Evolutionary conservation across 495 filamentous ascomycete species (phyloP).

Genomic region (Trichoderma gamsii): DNA sequence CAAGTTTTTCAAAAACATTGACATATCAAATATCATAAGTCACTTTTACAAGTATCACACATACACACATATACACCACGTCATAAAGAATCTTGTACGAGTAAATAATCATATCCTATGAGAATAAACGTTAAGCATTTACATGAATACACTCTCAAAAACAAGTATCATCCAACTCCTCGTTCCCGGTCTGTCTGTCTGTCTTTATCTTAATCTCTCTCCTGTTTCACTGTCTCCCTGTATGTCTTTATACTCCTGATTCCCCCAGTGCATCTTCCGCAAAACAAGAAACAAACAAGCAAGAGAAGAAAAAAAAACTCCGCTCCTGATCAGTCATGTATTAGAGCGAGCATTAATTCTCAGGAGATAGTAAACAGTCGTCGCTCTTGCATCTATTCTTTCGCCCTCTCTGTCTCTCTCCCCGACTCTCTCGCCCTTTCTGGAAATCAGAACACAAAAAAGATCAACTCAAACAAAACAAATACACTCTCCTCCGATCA

Average conservation of each 20-base stretch:
- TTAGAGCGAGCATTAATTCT: background rate
- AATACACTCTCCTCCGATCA: background rate
- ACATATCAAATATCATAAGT: no score
- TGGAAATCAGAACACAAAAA: background rate
- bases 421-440: background rate
- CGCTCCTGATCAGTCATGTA: background rate
- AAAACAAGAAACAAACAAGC: background rate
- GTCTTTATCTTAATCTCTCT: background rate
- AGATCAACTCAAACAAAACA: background rate
- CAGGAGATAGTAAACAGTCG: background rate
- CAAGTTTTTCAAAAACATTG: no score
- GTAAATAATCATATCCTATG: constrained; percentile 4
- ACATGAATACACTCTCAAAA: background rate
- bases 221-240: background rate
- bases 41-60: background rate
- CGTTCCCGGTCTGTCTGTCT: no score
- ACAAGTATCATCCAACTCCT: background rate
- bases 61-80: background rate
- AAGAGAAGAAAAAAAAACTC: background rate
- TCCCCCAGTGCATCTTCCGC: background rate
- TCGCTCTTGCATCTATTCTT: background rate
- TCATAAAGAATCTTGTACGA: background rate
- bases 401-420: background rate
- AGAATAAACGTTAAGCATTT: constrained; percentile 13
- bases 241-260: background rate